Base-by-base conservation (phyloP, 1,284 basidiomycete genomes). In the Malassezia brasiliensis region DNA sequence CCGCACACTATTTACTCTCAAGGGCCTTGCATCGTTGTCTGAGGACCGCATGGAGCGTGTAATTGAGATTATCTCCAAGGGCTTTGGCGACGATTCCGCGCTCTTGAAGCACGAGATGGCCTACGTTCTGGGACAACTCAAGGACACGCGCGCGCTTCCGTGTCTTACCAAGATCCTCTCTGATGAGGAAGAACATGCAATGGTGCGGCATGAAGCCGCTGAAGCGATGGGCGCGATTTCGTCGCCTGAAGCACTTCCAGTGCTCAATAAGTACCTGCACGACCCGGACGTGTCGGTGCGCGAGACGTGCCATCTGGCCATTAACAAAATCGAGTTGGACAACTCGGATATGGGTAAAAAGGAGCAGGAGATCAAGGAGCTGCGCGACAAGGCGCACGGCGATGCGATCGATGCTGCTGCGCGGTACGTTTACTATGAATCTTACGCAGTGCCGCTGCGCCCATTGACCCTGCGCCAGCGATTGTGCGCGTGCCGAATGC, bases 131-230 rank as follows among this genome's bases (percentile, higher is more conserved):
- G 93, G 93, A 0, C 93, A 99, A 77, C 87, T 94, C 72, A 84
- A 85, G 64, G 81, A 82, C 45, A 70, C 77, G 0, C 79, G 79
- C 10, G 94, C 93, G 0, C 79, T 98, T 14, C 84, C 88, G 2
- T 81, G 83, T 14, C 81, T 99, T 3, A 85, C 87, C 75, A 75
- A 78, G 2, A 86, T 94, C 5, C 80, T 99, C 31, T 78, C 81
- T 56, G 78, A 88, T 64, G 74, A 76, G 44, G 73, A 78, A 5
- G 85, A 93, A 75, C 90, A 98, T 77, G 85, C 89, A 1, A 99
- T 99, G 94, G 94, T 98, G 55, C 81, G 93, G 52, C 93, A 99
- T 78, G 93, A 99, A 80, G 91, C 94, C 22, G 94, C 94, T 17
- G 94, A 99, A 78, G 93, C 94, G 3, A 86, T 99, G 79, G 94